These are phyloP conservation scores for Ganoderma sinense DNA, from an alignment of 1,284 basidiomycete species.

Conservation along the genomic window DNA sequence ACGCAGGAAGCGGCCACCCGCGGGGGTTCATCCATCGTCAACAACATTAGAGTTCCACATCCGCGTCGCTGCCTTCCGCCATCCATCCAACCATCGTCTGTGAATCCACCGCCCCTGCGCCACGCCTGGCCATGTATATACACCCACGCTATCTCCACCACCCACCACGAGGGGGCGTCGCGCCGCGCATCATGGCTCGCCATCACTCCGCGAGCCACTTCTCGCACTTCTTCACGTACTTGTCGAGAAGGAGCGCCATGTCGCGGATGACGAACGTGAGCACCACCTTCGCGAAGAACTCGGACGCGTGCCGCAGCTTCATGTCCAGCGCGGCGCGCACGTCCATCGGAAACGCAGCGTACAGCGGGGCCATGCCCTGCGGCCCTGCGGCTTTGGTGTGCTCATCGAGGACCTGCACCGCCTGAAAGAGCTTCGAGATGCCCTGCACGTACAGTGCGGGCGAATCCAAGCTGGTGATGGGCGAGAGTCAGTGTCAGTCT, in stretches of 20 bases:
- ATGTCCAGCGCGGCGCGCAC: conserved; percentile 73
- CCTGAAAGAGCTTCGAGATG: conserved; percentile 77
- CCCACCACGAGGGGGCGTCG: not conserved
- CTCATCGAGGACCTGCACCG: conserved; percentile 86
- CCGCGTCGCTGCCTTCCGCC: not conserved
- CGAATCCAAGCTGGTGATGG: conserved; percentile 76
- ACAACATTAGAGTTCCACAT: not conserved
- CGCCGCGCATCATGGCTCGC: not conserved
- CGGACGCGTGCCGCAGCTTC: conserved; percentile 81
- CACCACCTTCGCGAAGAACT: conserved; percentile 92
- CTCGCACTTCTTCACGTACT: conserved; percentile 90
- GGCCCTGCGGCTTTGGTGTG: conserved; percentile 81
- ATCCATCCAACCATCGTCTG: conserved; percentile 3
- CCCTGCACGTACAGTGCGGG: conserved; percentile 87
- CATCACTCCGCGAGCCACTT: conserved; percentile 82
- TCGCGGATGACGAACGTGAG: conserved; percentile 92
- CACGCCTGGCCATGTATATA: not conserved
- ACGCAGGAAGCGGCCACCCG: conserved; percentile 7
- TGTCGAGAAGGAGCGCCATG: conserved; percentile 86
- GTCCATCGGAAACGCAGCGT: conserved; percentile 73
- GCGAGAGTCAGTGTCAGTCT: conserved; percentile 27
- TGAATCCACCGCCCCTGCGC: not conserved
- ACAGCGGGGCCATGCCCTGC: conserved; percentile 71
- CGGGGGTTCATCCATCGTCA: conserved; percentile 1
- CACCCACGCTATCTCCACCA: conserved; percentile 1